phyloP scores from a whole-genome alignment of 179 eudicot genomes.

The Silene noctiflora region DNA sequence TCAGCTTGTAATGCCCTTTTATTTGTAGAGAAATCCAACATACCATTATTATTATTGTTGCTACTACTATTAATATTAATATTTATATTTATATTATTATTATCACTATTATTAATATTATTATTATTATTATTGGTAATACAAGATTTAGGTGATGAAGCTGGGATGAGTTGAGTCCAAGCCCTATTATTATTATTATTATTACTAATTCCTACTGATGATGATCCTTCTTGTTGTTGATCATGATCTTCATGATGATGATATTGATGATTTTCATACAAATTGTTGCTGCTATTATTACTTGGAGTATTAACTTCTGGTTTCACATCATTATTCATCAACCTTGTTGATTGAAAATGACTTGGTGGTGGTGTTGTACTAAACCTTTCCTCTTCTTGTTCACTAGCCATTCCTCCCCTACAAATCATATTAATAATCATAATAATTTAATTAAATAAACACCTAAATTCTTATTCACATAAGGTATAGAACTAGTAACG shows the following conservation, averaged over 20 bases:
- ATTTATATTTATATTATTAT: slow-evolving; percentile 15
- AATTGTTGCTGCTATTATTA: slow-evolving; percentile 11
- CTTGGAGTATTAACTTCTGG: slow-evolving; percentile 36
- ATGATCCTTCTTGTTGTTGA: slow-evolving; percentile 35
- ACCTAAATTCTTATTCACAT: not conserved
- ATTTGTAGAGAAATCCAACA: slow-evolving; percentile 58
- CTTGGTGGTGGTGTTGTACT: slow-evolving; percentile 20
- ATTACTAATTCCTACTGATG: slow-evolving; percentile 26
- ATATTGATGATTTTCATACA: slow-evolving; percentile 29
- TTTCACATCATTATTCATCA: slow-evolving; percentile 37
- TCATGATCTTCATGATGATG: slow-evolving; percentile 22
- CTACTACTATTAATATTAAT: slow-evolving; percentile 22
- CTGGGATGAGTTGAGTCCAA: slow-evolving; percentile 48
- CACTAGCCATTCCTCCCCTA: slow-evolving; percentile 55
- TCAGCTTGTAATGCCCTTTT: slow-evolving; percentile 27
- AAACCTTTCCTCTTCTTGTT: slow-evolving; percentile 47
- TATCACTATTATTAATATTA: slow-evolving; percentile 18
- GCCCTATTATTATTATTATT: slow-evolving; percentile 23
- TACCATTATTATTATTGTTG: slow-evolving; percentile 17
- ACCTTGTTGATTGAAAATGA: slow-evolving; percentile 41
- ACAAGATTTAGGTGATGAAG: slow-evolving; percentile 65
- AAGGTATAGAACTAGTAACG: no score
- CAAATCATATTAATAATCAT: not conserved
- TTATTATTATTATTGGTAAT: slow-evolving; percentile 36
- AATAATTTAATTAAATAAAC: not conserved